Conservation (phyloP, 2,329 filamentous ascomycete species). For the Colletotrichum limetticola region DNA sequence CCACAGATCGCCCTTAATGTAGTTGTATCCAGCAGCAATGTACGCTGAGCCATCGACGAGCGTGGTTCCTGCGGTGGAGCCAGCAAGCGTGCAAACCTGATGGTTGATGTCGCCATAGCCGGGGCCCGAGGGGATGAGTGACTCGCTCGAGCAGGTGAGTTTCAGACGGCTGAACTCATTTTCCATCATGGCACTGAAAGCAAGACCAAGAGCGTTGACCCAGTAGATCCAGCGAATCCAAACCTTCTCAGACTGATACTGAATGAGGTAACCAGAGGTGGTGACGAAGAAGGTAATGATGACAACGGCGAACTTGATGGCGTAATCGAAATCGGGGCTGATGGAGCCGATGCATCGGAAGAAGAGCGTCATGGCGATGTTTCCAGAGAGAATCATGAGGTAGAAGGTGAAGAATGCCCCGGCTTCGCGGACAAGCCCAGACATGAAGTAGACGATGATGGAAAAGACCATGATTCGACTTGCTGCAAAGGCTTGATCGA, state of each 20-base stretch:
- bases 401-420: conserved; percentile 84
- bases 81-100: conserved; percentile 84
- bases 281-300: conserved; percentile 85
- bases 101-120: conserved; percentile 77
- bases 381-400: conserved; percentile 74
- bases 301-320: conserved; percentile 83
- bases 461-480: conserved; percentile 78
- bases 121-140: conserved; percentile 76
- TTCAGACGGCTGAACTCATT: conserved; percentile 82
- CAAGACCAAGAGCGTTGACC: conserved; percentile 78
- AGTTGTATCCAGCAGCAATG: conserved; percentile 75
- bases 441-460: conserved; percentile 85
- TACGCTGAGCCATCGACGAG: conserved; percentile 75
- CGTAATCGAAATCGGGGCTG: conserved; percentile 85
- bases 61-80: conserved; percentile 73
- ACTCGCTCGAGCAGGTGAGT: conserved; percentile 74
- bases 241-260: conserved; percentile 78
- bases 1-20: conserved; percentile 77
- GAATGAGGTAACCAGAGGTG: conserved; percentile 86
- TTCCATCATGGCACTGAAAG: conserved; percentile 83
- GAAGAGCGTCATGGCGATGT: conserved; percentile 80
- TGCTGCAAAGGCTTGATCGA: conserved; percentile 79
- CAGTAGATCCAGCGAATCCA: conserved; percentile 87
- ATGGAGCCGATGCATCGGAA: conserved; percentile 80
- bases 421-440: conserved; percentile 72